Conservation (phyloP, 108 stramenopile genomes). For the Hondaea fermentalgiana region DNA sequence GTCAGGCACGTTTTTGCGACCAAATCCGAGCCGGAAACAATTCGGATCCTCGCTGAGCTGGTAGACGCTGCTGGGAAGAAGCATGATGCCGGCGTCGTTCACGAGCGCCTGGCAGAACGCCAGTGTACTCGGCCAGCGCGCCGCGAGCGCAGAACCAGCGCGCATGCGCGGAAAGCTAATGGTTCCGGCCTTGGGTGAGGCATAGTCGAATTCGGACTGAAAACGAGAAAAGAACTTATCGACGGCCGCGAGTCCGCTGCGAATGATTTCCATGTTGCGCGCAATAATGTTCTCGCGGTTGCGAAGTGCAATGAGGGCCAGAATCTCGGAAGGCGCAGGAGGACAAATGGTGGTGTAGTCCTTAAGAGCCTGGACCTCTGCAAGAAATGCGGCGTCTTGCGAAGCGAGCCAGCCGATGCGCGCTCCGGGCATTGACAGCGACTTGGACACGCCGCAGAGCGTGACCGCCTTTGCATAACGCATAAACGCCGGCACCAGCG, state of each 20-base stretch:
- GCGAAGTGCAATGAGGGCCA: slow-evolving; percentile 16
- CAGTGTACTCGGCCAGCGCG: not conserved
- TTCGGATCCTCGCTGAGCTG: not conserved
- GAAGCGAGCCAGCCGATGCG: slow-evolving; percentile 33
- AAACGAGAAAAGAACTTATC: not conserved
- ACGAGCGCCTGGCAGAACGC: not conserved
- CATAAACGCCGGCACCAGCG: not conserved
- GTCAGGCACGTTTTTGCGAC: not conserved
- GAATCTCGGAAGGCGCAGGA: slow-evolving; percentile 19
- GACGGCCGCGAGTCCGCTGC: not conserved
- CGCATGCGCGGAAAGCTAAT: not conserved
- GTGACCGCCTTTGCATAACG: not conserved
- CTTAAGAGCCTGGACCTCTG: not conserved
- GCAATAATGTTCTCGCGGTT: not conserved
- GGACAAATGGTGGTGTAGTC: slow-evolving; percentile 31
- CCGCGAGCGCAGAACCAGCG: not conserved
- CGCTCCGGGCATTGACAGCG: slow-evolving; percentile 21
- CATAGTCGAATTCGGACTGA: not conserved
- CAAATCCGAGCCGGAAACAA: not conserved
- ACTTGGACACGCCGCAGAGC: slow-evolving; percentile 27
- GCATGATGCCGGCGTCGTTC: not conserved
- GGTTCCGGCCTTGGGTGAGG: not conserved
- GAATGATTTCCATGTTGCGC: not conserved
- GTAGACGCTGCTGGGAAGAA: not conserved
- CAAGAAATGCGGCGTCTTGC: not conserved